Evolutionary conservation across 305 asterid species (phyloP).

Genomic region (Solanum hybrid): DNA sequence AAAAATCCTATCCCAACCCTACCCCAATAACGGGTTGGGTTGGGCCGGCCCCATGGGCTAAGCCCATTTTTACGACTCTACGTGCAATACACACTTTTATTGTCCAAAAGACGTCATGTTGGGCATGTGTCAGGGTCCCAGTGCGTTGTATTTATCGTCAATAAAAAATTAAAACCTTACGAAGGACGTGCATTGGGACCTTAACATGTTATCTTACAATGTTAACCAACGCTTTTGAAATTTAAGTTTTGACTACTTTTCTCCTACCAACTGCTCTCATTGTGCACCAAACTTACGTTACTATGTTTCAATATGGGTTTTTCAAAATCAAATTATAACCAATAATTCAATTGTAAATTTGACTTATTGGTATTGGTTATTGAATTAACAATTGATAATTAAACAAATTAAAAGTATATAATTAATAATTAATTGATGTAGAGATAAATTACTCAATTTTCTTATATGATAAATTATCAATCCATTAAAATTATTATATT

Average conservation of each 20-base stretch:
- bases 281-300: background rate
- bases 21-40: too few species aligned
- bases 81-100: background rate
- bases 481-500: too few species aligned
- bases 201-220: background rate
- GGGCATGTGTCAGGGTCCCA: background rate
- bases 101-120: background rate
- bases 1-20: too few species aligned
- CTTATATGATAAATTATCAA: background rate
- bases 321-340: too few species aligned
- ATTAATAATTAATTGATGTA: too few species aligned
- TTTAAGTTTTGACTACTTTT: background rate
- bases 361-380: background rate
- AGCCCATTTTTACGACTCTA: too few species aligned
- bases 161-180: background rate
- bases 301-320: background rate
- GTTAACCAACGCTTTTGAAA: background rate
- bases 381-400: too few species aligned
- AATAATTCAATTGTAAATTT: too few species aligned
- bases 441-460: background rate
- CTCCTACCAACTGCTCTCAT: background rate
- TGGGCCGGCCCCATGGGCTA: too few species aligned
- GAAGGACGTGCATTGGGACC: background rate
- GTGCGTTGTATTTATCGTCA: background rate
- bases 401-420: too few species aligned